phyloP scores from a whole-genome alignment of 2,329 filamentous ascomycete genomes.

The Alternaria viburni region DNA sequence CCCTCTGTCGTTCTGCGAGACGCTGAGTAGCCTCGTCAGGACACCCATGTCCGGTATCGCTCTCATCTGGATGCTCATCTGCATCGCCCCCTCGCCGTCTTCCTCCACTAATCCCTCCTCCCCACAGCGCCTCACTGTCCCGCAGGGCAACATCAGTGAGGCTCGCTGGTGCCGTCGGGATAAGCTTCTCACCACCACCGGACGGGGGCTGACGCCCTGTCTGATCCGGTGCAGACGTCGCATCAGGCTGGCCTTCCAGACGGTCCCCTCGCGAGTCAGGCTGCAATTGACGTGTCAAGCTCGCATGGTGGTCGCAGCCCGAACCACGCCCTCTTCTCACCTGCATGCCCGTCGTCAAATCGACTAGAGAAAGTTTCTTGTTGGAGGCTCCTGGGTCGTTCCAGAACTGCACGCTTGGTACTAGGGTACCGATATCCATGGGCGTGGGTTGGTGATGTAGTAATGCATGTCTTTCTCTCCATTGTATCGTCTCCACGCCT shows the following conservation, averaged over 20 bases:
- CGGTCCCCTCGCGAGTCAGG: constrained; percentile 15
- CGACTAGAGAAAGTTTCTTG: constrained; percentile 68
- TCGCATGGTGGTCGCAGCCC: constrained; percentile 29
- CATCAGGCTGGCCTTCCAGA: constrained; percentile 28
- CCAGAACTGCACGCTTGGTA: constrained; percentile 59
- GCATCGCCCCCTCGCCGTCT: constrained; percentile 20
- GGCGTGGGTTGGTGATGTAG: background rate
- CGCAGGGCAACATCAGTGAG: constrained; percentile 22
- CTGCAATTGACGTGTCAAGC: constrained; percentile 35
- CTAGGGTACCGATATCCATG: constrained; percentile 46
- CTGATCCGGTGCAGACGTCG: background rate
- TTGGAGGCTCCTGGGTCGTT: constrained; percentile 63
- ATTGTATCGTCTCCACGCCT: constrained; percentile 67
- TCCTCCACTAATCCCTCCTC: constrained; percentile 12
- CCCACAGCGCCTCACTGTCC: constrained; percentile 29
- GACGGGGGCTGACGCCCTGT: constrained; percentile 23
- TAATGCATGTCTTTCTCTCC: constrained; percentile 55
- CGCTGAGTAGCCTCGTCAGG: constrained; percentile 27
- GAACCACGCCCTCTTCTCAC: constrained; percentile 41
- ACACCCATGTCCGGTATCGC: constrained; percentile 26
- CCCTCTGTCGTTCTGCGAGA: background rate
- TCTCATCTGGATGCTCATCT: constrained; percentile 15
- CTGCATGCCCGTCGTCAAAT: constrained; percentile 58
- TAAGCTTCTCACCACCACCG: constrained; percentile 25
- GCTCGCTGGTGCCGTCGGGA: constrained; percentile 31